These are phyloP conservation scores for Aspergillus cejpii DNA, from an alignment of 2,329 filamentous ascomycete genomes.

Conservation along the genomic window DNA sequence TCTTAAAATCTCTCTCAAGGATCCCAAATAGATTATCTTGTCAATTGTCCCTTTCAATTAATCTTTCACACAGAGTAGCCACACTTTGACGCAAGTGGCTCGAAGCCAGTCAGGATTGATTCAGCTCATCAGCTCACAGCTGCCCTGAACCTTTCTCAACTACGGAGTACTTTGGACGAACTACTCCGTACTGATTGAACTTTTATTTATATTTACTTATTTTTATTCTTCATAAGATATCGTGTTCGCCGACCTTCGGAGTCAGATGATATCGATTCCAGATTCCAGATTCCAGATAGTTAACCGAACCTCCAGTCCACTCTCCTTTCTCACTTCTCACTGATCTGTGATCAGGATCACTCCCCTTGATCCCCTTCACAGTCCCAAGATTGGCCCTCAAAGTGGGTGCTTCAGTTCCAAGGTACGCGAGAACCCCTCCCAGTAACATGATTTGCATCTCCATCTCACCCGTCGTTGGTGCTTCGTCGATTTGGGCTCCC, in stretches of 20 bases:
- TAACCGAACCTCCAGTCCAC: background rate
- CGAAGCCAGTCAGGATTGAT: conserved; percentile 8
- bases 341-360: background rate
- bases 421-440: background rate
- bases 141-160: too few species aligned
- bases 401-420: background rate
- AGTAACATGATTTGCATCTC: background rate
- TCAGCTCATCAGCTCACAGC: too few species aligned
- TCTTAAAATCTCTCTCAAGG: too few species aligned
- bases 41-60: too few species aligned
- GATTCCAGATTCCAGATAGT: background rate
- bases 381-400: too few species aligned
- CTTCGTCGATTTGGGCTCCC: background rate
- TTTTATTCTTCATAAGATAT: background rate
- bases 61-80: too few species aligned
- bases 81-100: conserved; percentile 26
- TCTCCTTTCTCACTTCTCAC: background rate
- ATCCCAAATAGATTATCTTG: too few species aligned
- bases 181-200: background rate
- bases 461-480: background rate
- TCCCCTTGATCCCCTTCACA: too few species aligned
- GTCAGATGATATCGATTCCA: background rate
- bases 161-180: background rate
- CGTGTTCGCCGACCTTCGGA: background rate
- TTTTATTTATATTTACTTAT: background rate